Base-by-base conservation (phyloP, 164 flowering plant species). In the Tinospora cordifolia region DNA sequence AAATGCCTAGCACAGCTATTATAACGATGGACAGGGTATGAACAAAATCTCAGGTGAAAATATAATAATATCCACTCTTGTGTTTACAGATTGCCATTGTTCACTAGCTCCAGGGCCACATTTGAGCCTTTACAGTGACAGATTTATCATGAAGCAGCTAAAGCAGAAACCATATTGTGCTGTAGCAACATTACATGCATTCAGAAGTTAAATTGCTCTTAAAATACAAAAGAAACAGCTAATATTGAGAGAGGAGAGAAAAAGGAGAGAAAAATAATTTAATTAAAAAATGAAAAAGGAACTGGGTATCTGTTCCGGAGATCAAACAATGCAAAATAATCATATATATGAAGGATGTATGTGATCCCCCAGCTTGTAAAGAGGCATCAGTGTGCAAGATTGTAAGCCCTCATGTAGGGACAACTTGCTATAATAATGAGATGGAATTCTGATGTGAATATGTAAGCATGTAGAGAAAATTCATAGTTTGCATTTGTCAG, bases 401-500 rank as follows among this genome's bases (percentile, higher is more conserved):
- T 30, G 65, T 8, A 14, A 14, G 38, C 65, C 39, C 39, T 13
- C 65, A 27, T 13, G 65, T 19, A 62, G 39, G 21, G 60, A 62
- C 65, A 27, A 62, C 19, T 27, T 62, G 65, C 38, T 40, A 57
- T 8, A 59, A 57, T 8, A 59, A 21, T 22, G 64, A 59, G 21
- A 49, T 69, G 62, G 62, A 69, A 38, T 0, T 25, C 30, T 26
- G 21, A 19, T 25, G 59, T 38, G 62, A 44, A 21, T 38, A 71
- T n/a, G n/a, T 8, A 69, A 30, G 54, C n/a, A 49, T 70, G 49
- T 24, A 26, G 63, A 41, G 17, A 19, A 1, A 1, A 27, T 36
- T 54, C 24, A 54, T 15, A 59, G 21, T 30, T 74, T 75, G 75
- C 78, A 76, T 80, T 38, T 79, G 79, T 25, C 77, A 63, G 36